Percentiles rank a stretch among this genome's conserved stretches.
phyloP scores from a whole-genome alignment of 768 basidiomycete genomes.

The Boletus speciosus region DNA sequence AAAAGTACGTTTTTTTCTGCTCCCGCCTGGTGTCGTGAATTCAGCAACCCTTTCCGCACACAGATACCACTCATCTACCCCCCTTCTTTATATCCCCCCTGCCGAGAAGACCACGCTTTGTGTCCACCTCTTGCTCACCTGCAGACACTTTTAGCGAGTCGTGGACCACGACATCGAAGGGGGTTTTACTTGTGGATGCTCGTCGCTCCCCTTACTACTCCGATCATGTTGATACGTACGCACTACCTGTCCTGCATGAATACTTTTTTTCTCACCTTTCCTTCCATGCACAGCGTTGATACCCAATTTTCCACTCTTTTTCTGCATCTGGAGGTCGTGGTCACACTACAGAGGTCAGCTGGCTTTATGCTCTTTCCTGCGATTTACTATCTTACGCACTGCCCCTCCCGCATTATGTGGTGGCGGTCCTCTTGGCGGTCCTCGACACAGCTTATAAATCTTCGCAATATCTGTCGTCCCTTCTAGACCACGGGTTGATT shows the following conservation, averaged over 20 bases:
- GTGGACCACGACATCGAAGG: constrained; percentile 60
- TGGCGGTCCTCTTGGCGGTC: background rate
- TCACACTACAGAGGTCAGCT: constrained; percentile 71
- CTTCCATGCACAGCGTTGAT: constrained; percentile 54
- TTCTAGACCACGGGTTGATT: constrained; percentile 55
- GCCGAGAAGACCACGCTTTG: constrained; percentile 13
- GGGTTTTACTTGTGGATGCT: constrained; percentile 67
- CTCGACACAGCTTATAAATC: constrained; percentile 56
- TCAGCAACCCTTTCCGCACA: background rate
- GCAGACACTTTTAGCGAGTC: constrained; percentile 45
- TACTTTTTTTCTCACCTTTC: constrained; percentile 1
- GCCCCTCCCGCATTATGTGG: background rate
- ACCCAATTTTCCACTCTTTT: constrained; percentile 84
- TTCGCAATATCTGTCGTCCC: constrained; percentile 60
- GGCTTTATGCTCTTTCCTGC: background rate
- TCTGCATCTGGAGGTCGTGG: constrained; percentile 83
- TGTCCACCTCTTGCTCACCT: constrained; percentile 45
- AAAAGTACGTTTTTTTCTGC: constrained; percentile 11
- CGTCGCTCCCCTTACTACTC: constrained; percentile 68
- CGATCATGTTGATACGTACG: constrained; percentile 75
- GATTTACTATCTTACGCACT: background rate
- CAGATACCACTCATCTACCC: constrained; percentile 52
- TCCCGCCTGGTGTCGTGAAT: background rate
- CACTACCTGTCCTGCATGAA: constrained; percentile 2
- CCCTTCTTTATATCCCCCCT: constrained; percentile 52